Evolutionary conservation across 768 basidiomycete species (phyloP).

Genomic region (Leccinum aurantiacum): DNA sequence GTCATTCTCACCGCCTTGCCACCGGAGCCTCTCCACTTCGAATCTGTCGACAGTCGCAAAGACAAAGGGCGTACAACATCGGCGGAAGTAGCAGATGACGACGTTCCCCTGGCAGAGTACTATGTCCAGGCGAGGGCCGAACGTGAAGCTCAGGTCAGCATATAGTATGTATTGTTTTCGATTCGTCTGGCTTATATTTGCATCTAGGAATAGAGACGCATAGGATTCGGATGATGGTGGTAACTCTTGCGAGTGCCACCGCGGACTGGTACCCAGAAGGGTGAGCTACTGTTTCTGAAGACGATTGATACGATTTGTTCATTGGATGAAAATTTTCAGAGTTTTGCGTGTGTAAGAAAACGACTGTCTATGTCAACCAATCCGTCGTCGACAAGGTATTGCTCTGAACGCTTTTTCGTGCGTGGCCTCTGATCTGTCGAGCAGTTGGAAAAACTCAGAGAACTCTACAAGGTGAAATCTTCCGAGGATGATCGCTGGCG

Average conservation of each 20-base stretch:
- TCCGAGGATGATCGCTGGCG: slow-evolving; percentile 68
- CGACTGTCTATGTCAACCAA: slow-evolving; percentile 56
- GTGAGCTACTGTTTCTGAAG: slow-evolving; percentile 18
- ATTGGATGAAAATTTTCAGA: slow-evolving; percentile 36
- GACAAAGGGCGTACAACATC: neutral
- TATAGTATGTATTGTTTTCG: neutral
- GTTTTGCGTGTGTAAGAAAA: slow-evolving; percentile 56
- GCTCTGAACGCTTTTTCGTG: neutral
- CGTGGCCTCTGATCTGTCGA: slow-evolving; percentile 1
- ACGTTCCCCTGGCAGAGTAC: slow-evolving; percentile 65
- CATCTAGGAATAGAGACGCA: slow-evolving; percentile 37
- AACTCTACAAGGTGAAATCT: slow-evolving; percentile 60
- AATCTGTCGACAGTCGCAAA: slow-evolving; percentile 1
- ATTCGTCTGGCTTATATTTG: neutral
- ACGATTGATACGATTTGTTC: neutral
- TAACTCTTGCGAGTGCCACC: slow-evolving; percentile 12
- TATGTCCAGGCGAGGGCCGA: slow-evolving; percentile 58
- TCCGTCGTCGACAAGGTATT: slow-evolving; percentile 71
- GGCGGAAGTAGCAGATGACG: slow-evolving; percentile 6
- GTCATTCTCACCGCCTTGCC: slow-evolving; percentile 23
- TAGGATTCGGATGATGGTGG: slow-evolving; percentile 35
- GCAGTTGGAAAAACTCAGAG: slow-evolving; percentile 65
- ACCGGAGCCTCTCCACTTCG: slow-evolving; percentile 25
- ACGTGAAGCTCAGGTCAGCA: slow-evolving; percentile 42
- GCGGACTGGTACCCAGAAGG: slow-evolving; percentile 28